Base-by-base conservation (phyloP, 352 stramenopile genomes). In the Phytophthora tentaculata region DNA sequence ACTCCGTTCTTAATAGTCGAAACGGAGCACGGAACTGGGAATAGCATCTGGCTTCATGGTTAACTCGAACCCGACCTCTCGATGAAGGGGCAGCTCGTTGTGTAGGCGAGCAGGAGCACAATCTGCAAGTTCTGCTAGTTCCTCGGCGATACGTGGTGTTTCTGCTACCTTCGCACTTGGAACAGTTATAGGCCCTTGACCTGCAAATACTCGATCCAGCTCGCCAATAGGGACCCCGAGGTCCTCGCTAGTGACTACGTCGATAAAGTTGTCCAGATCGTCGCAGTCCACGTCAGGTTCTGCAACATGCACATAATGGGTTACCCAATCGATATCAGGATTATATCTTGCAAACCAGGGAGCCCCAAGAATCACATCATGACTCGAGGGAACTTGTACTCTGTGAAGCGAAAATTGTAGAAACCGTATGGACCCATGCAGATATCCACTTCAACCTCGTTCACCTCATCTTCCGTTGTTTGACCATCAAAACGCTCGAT, bases 1-100 rank as follows among this genome's bases (percentile, higher is more conserved):
- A 14, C n/a, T 50, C n/a, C 3, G 41, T 50, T 17, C 20, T 50
- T 26, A 17, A 50, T 13, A 6, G 28, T n/a, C 44, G 4, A 26
- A 50, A 50, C n/a, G 44, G 44, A 3, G 44, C n/a, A 13, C n/a
- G 44, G 44, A 50, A 50, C 44, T 50, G 6, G 44, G n/a, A 23
- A 50, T 24, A 2, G 44, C 44, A 50, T 50, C 44, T 20, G 44
- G 20, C 24, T 50, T 50, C 44, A 50, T 50, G 2, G 17, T 53
- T 7, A 53, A 26, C 13, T 53, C 47, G 16, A 53, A 53, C 12
- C 26, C 23, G 4, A 53, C 47, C 8, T n/a, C 5, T 19, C 47
- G 23, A 10, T 22, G 20, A 52, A 20, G 47, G 14, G 47, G 47
- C 4, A 53, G 7, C 10, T n/a, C 22, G 12, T 32, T 26, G 0